These are phyloP conservation scores for Hypoxylon sp. DNA, from an alignment of 2,329 filamentous ascomycete genomes.

Conservation along the genomic window DNA sequence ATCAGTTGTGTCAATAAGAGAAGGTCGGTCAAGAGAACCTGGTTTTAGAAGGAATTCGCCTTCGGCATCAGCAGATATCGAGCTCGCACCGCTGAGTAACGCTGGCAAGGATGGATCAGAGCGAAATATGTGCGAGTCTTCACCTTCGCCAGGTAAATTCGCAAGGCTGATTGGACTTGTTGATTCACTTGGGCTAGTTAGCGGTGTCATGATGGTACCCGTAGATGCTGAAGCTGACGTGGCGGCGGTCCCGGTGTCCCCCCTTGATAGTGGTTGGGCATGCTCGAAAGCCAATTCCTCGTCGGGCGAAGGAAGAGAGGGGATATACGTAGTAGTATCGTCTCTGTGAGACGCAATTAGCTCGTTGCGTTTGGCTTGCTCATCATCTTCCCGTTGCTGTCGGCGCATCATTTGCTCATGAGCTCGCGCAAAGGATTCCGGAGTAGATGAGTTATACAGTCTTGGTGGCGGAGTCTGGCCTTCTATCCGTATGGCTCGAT, in stretches of 20 bases:
- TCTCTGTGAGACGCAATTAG: constrained; percentile 41
- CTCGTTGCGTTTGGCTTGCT: constrained; percentile 52
- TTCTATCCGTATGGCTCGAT: constrained; percentile 60
- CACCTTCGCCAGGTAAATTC: constrained; percentile 57
- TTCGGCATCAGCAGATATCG: constrained; percentile 74
- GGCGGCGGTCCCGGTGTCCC: constrained; percentile 61
- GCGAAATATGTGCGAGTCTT: constrained; percentile 67
- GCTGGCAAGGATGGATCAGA: constrained; percentile 76
- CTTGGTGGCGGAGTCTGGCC: constrained; percentile 56
- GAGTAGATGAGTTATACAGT: constrained; percentile 57
- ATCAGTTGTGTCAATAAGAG: constrained; percentile 67
- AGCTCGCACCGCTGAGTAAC: constrained; percentile 74
- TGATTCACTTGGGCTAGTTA: constrained; percentile 69
- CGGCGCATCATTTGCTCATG: constrained; percentile 55
- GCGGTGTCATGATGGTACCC: constrained; percentile 63
- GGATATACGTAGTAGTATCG: constrained; percentile 51
- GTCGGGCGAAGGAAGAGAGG: constrained; percentile 64
- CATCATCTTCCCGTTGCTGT: constrained; percentile 55
- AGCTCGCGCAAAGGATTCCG: constrained; percentile 59
- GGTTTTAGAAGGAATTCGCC: constrained; percentile 70
- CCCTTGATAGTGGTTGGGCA: constrained; percentile 56
- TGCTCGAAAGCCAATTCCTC: constrained; percentile 57
- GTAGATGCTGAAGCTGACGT: constrained; percentile 69
- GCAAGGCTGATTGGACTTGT: constrained; percentile 63
- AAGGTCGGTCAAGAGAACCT: constrained; percentile 61